Evolutionary conservation across 2,329 filamentous ascomycete species (phyloP).

Genomic region (Aquanectria penicillioides): DNA sequence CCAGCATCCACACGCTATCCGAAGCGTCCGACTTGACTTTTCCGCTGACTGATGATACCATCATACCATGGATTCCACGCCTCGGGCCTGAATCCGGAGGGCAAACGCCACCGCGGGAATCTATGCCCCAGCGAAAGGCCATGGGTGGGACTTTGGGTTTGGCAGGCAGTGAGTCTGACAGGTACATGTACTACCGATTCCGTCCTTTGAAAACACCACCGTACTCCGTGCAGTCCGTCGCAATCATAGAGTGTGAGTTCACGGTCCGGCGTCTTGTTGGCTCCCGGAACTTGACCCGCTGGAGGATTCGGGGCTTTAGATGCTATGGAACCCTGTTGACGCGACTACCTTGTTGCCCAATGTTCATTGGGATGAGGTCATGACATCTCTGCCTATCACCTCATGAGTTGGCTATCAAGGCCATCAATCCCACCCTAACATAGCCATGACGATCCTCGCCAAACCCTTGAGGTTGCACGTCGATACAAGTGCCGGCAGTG

Average conservation of each 20-base stretch:
- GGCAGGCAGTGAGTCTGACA: conserved; percentile 8
- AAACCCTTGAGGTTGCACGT: background rate
- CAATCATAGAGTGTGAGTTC: too few species aligned
- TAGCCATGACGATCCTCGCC: background rate
- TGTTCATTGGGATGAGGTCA: background rate
- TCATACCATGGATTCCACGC: conserved; percentile 1
- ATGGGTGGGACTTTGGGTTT: conserved; percentile 1
- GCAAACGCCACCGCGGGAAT: conserved; percentile 13
- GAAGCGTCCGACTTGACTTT: conserved; percentile 5
- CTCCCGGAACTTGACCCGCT: background rate
- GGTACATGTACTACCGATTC: too few species aligned
- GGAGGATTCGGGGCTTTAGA: background rate
- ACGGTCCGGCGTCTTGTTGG: background rate
- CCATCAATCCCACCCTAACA: conserved; percentile 4
- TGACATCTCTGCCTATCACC: background rate
- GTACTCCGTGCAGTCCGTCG: too few species aligned
- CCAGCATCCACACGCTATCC: conserved; percentile 29
- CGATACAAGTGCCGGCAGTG: conserved; percentile 19
- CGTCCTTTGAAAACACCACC: too few species aligned
- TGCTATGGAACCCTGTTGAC: background rate
- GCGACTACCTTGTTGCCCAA: too few species aligned
- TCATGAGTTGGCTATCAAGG: background rate
- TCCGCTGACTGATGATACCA: conserved; percentile 1
- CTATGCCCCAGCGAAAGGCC: background rate
- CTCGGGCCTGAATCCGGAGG: conserved; percentile 9